Percentiles rank a stretch among this genome's conserved stretches.
Conservation (phyloP, 345 rosid species). For the Triadica sebifera region DNA sequence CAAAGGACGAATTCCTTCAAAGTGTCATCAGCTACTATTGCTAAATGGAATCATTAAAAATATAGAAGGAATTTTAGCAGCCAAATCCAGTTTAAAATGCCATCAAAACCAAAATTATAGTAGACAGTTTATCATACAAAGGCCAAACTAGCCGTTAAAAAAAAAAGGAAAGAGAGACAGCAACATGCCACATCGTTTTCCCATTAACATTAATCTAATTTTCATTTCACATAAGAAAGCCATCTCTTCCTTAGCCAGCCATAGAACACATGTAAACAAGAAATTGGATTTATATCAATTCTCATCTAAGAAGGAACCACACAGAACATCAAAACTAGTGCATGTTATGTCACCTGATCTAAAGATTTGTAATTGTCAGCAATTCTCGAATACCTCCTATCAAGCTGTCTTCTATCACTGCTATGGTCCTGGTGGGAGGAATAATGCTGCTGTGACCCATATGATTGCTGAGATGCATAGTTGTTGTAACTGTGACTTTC, state of each 20-base stretch:
- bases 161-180: no score
- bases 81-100: not conserved
- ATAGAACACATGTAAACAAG: not conserved
- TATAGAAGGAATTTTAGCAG: not conserved
- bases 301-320: not conserved
- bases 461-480: slow-evolving; percentile 30
- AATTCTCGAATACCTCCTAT: slow-evolving; percentile 68
- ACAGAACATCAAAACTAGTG: not conserved
- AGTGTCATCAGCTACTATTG: not conserved
- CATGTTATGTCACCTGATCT: slow-evolving; percentile 54
- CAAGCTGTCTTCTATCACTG: slow-evolving; percentile 49
- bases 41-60: not conserved
- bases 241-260: no score
- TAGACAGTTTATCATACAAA: not conserved
- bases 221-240: not conserved
- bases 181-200: not conserved
- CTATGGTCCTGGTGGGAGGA: slow-evolving; percentile 16
- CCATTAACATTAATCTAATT: not conserved
- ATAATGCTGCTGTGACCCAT: slow-evolving; percentile 37
- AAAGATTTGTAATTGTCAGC: slow-evolving; percentile 75
- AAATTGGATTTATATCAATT: not conserved
- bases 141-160: not conserved
- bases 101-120: not conserved
- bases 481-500: slow-evolving; percentile 38
- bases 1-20: not conserved